Evolutionary conservation across 2,329 filamentous ascomycete genomes (phyloP), one percentile per base, ranked within the genome.

Genomic region (Hyphodiscus sp.): DNA sequence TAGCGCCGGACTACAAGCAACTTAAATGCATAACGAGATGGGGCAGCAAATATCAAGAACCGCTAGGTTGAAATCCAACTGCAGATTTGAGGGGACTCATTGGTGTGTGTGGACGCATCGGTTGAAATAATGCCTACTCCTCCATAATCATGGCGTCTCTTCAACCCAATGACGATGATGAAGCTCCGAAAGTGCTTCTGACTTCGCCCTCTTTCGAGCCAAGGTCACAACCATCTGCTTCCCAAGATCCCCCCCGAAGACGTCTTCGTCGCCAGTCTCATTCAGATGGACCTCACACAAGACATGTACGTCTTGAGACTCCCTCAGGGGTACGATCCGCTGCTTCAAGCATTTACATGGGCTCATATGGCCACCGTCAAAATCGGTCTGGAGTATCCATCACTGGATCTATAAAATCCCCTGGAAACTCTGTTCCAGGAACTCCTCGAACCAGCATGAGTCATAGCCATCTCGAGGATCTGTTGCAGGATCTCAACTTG

Each of bases 401-500:
- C 6, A 7, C 53, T 20, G 49, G 41, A 19, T 57, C 49, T 15
- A 43, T 44, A 1, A 58, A 47, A 44, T 62, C 53, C 47, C 58
- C 59, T n/a, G 53, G 46, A 48, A 55, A 52, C 18, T 68, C 65
- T 30, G 56, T 51, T 8, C 63, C 60, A n/a, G 53, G 52, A 19
- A 64, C 66, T 13, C 62, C 66, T 19, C 60, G 61, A 43, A 46
- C 51, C 9, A 61, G 66, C 54, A 61, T 64, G 44, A 68, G 63
- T 54, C 65, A 68, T 26, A 57, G 53, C 19, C 65, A 65, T 33
- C 56, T 70, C 4, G 61, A 65, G 26, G 59, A 56, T 49, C 57
- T 70, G 8, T 52, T 71, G 1, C 64, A 66, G 42, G 64, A 68
- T 54, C 54, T 68, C 8, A 60, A 72, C 41, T 54, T 67, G 41